Evolutionary conservation across 768 basidiomycete species (phyloP).

Genomic region (Suillus hirtellus): DNA sequence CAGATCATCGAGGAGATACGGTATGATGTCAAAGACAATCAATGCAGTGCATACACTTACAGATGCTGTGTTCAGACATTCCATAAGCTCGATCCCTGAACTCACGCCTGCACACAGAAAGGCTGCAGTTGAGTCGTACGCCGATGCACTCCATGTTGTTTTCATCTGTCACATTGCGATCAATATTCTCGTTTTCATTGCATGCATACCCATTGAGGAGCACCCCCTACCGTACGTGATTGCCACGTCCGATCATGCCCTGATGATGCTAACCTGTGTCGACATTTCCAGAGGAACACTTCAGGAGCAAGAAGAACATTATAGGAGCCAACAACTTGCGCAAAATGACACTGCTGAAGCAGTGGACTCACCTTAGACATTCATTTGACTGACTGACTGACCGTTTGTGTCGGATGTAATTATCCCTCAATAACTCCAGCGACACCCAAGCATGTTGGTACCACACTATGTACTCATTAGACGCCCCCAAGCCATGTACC

Average conservation of each 20-base stretch:
- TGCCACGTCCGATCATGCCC: constrained; percentile 6
- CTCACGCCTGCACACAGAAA: constrained; percentile 54
- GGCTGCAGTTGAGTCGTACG: constrained; percentile 77
- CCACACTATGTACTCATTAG: not conserved
- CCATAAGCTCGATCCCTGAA: constrained; percentile 67
- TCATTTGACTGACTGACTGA: not conserved
- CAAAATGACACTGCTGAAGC: constrained; percentile 18
- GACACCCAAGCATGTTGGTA: constrained; percentile 3
- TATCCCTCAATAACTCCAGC: not conserved
- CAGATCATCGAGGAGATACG: constrained; percentile 76
- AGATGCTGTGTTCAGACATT: constrained; percentile 49
- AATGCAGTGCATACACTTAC: constrained; percentile 19
- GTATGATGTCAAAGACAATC: constrained; percentile 32
- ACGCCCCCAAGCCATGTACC: not conserved
- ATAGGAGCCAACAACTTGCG: constrained; percentile 41
- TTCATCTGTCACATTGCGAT: constrained; percentile 78
- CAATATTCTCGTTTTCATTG: constrained; percentile 65
- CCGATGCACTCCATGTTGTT: constrained; percentile 74
- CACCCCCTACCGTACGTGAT: constrained; percentile 52
- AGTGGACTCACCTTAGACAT: constrained; percentile 21
- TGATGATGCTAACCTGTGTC: constrained; percentile 16
- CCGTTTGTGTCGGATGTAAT: not conserved
- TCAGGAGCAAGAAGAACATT: constrained; percentile 61
- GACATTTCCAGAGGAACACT: constrained; percentile 51
- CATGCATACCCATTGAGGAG: constrained; percentile 76